These are phyloP conservation scores for Xerocomus nothofagi DNA, from an alignment of 1,284 basidiomycete genomes.

Conservation along the genomic window DNA sequence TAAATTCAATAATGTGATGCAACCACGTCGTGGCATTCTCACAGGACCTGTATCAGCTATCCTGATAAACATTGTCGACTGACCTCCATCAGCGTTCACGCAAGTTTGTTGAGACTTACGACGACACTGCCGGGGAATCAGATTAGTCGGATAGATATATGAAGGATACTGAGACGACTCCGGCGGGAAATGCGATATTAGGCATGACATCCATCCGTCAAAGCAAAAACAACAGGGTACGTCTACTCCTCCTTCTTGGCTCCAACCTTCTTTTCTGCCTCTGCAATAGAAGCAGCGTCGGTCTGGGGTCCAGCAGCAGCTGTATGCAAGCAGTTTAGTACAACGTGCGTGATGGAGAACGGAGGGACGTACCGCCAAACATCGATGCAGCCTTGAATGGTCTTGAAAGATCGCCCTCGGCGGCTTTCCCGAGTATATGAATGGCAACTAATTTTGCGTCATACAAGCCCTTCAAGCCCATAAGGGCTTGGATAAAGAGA, in stretches of 20 bases:
- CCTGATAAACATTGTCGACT: not conserved
- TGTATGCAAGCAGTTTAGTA: slow-evolving; percentile 13
- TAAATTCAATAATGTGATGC: not conserved
- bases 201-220: slow-evolving; percentile 22
- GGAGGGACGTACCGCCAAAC: slow-evolving; percentile 61
- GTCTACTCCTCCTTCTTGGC: slow-evolving; percentile 77
- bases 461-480: slow-evolving; percentile 85
- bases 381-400: slow-evolving; percentile 84
- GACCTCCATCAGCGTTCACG: not conserved
- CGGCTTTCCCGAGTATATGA: slow-evolving; percentile 72
- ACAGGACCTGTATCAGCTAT: not conserved
- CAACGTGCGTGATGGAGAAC: not conserved
- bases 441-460: slow-evolving; percentile 84
- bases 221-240: slow-evolving; percentile 14
- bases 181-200: slow-evolving; percentile 3
- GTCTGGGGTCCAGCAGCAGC: slow-evolving; percentile 66
- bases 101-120: not conserved
- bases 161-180: slow-evolving; percentile 15
- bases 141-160: slow-evolving; percentile 18
- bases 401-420: slow-evolving; percentile 86
- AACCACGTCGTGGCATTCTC: too few relatives aligned
- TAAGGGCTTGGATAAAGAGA: slow-evolving; percentile 87
- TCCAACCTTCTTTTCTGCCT: slow-evolving; percentile 80
- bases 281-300: slow-evolving; percentile 82
- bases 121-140: not conserved